Evolutionary conservation across 306 rosid genomes (phyloP).

Genomic region (Cicer judaicum): DNA sequence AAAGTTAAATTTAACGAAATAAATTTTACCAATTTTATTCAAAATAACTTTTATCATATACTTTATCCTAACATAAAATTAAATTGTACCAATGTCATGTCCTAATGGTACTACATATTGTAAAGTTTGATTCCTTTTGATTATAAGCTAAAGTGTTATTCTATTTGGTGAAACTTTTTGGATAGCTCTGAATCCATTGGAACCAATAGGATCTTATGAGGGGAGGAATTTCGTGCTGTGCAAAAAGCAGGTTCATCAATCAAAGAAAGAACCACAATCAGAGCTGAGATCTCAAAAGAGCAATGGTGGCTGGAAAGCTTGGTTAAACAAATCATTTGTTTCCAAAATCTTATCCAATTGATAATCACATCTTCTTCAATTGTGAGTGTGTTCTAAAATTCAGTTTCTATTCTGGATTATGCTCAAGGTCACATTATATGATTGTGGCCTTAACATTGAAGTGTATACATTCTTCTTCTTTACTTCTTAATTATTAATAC

Average conservation of each 20-base stretch:
- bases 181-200: slow-evolving; percentile 67
- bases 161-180: slow-evolving; percentile 29
- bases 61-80: background rate
- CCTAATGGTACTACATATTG: background rate
- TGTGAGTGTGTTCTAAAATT: background rate
- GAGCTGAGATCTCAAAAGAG: slow-evolving; percentile 49
- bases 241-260: slow-evolving; percentile 54
- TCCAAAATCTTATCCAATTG: slow-evolving; percentile 44
- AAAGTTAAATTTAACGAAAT: background rate
- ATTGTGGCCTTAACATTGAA: background rate
- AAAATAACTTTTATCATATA: background rate
- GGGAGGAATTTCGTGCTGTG: slow-evolving; percentile 60
- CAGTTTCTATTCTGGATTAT: background rate
- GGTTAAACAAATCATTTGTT: slow-evolving; percentile 54
- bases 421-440: background rate
- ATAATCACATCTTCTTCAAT: background rate
- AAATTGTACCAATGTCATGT: background rate
- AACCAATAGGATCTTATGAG: slow-evolving; percentile 58
- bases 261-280: slow-evolving; percentile 46
- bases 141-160: slow-evolving; percentile 24
- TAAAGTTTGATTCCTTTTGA: slow-evolving; percentile 27
- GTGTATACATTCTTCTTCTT: background rate
- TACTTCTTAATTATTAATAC: slow-evolving; percentile 1
- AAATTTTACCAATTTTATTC: background rate
- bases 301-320: slow-evolving; percentile 57